Conservation (phyloP, 2,329 filamentous ascomycete genomes). For the Xylaria sp. region DNA sequence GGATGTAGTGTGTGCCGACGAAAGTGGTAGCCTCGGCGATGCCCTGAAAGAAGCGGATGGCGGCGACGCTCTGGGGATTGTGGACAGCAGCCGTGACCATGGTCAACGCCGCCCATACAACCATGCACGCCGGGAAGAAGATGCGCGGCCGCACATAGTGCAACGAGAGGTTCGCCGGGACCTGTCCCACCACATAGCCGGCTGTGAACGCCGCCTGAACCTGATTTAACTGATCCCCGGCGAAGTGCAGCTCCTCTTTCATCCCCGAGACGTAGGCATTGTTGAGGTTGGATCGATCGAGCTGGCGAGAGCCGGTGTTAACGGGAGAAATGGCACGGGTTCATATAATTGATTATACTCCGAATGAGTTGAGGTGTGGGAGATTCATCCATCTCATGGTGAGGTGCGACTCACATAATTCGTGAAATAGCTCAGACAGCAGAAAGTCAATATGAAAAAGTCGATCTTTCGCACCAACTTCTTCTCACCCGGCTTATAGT, state of each 20-base stretch:
- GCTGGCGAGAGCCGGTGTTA: constrained; percentile 41
- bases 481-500: constrained; percentile 51
- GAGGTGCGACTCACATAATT: constrained; percentile 57
- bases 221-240: constrained; percentile 61
- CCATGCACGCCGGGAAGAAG: constrained; percentile 72
- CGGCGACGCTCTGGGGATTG: constrained; percentile 66
- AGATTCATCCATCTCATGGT: not conserved
- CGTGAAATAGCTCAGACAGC: constrained; percentile 67
- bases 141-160: constrained; percentile 71
- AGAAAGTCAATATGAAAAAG: constrained; percentile 72
- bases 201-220: constrained; percentile 64
- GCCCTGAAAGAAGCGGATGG: constrained; percentile 66
- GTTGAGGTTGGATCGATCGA: constrained; percentile 62
- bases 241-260: constrained; percentile 61
- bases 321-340: not conserved
- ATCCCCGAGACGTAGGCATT: constrained; percentile 67
- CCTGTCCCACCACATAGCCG: constrained; percentile 63
- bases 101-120: constrained; percentile 71
- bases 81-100: constrained; percentile 67
- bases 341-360: not conserved
- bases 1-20: constrained; percentile 67
- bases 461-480: constrained; percentile 67
- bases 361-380: not conserved
- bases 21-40: constrained; percentile 67
- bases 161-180: constrained; percentile 70